These are phyloP conservation scores for Vaccinium macrocarpon DNA, from an alignment of 148 eudicot species.

Conservation along the genomic window DNA sequence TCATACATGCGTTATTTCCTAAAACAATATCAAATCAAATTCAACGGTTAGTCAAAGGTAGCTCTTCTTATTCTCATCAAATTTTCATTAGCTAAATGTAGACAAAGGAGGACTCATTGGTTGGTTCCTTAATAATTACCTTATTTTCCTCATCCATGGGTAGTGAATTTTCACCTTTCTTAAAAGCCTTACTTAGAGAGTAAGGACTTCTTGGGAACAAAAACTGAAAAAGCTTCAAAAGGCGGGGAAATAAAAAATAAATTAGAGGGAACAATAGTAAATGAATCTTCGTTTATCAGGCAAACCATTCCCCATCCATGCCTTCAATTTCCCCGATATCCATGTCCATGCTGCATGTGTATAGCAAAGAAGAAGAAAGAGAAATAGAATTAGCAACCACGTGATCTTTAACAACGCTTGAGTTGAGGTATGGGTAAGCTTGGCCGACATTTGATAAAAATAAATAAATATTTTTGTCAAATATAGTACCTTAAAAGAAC, in stretches of 20 bases:
- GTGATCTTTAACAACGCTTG: neutral
- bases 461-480: no score
- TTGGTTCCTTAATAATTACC: slow-evolving; percentile 7
- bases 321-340: slow-evolving; percentile 84
- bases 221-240: neutral
- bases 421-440: no score
- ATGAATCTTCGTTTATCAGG: slow-evolving; percentile 27
- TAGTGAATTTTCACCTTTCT: slow-evolving; percentile 9
- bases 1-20: neutral
- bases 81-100: neutral
- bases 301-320: slow-evolving; percentile 76
- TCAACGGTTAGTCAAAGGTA: neutral
- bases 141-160: slow-evolving; percentile 18
- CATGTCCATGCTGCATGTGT: slow-evolving; percentile 69
- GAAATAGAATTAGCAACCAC: neutral
- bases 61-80: neutral
- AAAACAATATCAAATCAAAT: neutral
- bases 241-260: neutral
- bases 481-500: no score
- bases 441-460: no score
- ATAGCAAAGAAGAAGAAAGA: neutral
- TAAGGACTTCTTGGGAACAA: neutral
- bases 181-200: slow-evolving; percentile 16
- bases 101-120: slow-evolving; percentile 10
- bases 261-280: neutral